A percentile compares a stretch with the other conserved stretches of the same genome.
phyloP scores from a whole-genome alignment of 2,329 filamentous ascomycete genomes.

The Arthrobotrys conoides region DNA sequence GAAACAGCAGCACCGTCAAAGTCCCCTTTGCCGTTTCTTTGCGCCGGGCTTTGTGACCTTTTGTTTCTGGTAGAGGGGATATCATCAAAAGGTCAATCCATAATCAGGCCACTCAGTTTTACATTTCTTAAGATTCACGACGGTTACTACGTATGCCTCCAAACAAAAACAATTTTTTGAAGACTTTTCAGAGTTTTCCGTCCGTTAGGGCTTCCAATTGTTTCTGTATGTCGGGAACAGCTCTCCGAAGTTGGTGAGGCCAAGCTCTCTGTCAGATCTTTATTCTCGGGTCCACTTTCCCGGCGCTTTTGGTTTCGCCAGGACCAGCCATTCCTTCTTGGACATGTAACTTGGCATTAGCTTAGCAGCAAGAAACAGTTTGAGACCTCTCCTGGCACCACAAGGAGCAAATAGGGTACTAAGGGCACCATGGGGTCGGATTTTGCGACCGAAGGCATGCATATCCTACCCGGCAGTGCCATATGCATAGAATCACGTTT shows the following conservation, averaged over 20 bases:
- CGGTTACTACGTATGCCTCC: conserved; percentile 36
- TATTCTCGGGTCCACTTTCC: conserved; percentile 55
- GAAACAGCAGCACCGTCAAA: conserved; percentile 49
- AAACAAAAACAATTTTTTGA: conserved; percentile 31
- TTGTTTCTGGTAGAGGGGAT: conserved; percentile 36
- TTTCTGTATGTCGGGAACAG: conserved; percentile 20
- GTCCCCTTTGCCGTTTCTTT: conserved; percentile 37
- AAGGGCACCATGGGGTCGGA: conserved; percentile 33
- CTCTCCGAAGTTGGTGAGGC: conserved; percentile 41
- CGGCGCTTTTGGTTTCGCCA: conserved; percentile 40
- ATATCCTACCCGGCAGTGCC: conserved; percentile 36
- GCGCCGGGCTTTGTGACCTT: conserved; percentile 8
- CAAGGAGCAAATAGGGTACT: conserved; percentile 33
- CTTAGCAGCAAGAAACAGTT: conserved; percentile 47
- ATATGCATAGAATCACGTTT: conserved; percentile 27
- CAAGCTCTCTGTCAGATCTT: conserved; percentile 39
- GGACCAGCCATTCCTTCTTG: conserved; percentile 52
- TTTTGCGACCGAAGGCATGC: conserved; percentile 39
- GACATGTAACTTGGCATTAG: conserved; percentile 48
- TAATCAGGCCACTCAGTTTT: conserved; percentile 54
- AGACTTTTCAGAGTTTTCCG: neutral
- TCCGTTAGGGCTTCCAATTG: conserved; percentile 42
- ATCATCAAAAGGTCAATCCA: conserved; percentile 40
- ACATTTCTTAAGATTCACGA: conserved; percentile 23
- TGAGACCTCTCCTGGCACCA: conserved; percentile 54